phyloP scores from a whole-genome alignment of 805 yeast genomes.

The Ogataea wickerhamii region DNA sequence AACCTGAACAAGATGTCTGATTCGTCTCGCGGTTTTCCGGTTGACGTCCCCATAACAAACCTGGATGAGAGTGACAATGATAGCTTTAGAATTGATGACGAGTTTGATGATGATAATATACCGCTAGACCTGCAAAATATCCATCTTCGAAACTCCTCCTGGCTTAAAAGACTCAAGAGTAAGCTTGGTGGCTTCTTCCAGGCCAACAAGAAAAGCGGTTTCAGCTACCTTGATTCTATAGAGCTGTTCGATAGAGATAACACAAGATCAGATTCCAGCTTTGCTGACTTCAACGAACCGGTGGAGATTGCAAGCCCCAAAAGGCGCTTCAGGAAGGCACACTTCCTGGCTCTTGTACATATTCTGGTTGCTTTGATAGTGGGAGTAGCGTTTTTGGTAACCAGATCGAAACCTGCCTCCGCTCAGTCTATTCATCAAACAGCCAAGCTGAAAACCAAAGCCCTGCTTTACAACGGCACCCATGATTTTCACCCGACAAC shows the following conservation, averaged over 20 bases:
- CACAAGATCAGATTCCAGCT: conserved; percentile 19
- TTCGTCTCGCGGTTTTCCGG: conserved; percentile 21
- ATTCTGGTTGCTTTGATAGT: conserved; percentile 9
- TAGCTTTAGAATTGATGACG: conserved; percentile 23
- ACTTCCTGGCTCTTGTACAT: conserved; percentile 5
- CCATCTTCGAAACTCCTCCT: conserved; percentile 4
- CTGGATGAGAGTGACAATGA: conserved; percentile 43
- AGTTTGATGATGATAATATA: conserved; percentile 15
- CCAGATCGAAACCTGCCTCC: conserved; percentile 5
- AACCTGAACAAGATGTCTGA: conserved; percentile 5
- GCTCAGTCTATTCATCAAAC: not conserved
- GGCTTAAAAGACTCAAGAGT: conserved; percentile 8
- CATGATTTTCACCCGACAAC: conserved; percentile 75
- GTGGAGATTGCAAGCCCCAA: conserved; percentile 2
- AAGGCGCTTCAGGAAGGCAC: conserved; percentile 9
- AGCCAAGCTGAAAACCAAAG: conserved; percentile 12
- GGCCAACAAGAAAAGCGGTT: conserved; percentile 5
- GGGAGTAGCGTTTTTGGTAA: conserved; percentile 4
- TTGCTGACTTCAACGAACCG: conserved; percentile 19
- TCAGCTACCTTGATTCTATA: conserved; percentile 23
- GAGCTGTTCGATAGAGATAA: conserved; percentile 26
- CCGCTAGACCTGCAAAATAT: conserved; percentile 12
- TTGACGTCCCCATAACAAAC: conserved; percentile 54
- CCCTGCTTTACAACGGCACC: conserved; percentile 54
- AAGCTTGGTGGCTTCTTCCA: conserved; percentile 7